Evolutionary conservation across 345 rosid species (phyloP).

Genomic region (Arabidopsis thaliana): TAIR10.1 NC_003070.9:7239001-7239500

Average conservation of each 20-base stretch:
- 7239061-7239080: constrained; percentile 40
- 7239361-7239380: constrained; percentile 75
- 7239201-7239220: constrained; percentile 87
- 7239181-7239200: constrained; percentile 48
- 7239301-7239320: constrained; percentile 92
- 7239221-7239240: constrained; percentile 65
- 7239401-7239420: constrained; percentile 45
- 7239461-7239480: constrained; percentile 54
- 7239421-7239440: constrained; percentile 42
- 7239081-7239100: constrained; percentile 31
- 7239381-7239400: constrained; percentile 53
- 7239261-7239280: constrained; percentile 95
- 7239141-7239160: constrained; percentile 87
- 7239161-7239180: constrained; percentile 58
- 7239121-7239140: constrained; percentile 86
- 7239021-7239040: constrained; percentile 88
- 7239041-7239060: constrained; percentile 83
- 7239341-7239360: constrained; percentile 61
- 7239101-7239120: constrained; percentile 49
- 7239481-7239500: background rate
- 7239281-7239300: constrained; percentile 90
- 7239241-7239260: constrained; percentile 79
- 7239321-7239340: constrained; percentile 97
- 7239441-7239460: constrained; percentile 59
- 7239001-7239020: constrained; percentile 85